Conservation (phyloP, 176 grass and related monocot genomes). For the Lolium perenne region DNA sequence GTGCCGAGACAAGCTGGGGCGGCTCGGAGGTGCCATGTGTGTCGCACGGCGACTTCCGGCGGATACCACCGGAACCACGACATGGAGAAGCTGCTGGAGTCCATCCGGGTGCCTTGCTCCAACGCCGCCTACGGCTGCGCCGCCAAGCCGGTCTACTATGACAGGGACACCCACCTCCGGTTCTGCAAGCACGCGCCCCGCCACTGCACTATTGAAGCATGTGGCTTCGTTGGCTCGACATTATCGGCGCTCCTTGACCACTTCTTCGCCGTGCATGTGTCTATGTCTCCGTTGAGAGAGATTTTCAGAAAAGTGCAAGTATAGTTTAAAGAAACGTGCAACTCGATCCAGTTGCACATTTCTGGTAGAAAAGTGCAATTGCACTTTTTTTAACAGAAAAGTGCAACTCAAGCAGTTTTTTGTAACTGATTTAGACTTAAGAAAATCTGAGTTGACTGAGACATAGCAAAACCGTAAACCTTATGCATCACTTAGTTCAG, state of each 20-base stretch:
- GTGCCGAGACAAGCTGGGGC: background rate
- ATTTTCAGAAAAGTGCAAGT: too few relatives aligned
- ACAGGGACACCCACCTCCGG: background rate
- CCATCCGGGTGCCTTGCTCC: slow-evolving; percentile 3
- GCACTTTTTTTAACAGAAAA: too few relatives aligned
- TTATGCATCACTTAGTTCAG: too few relatives aligned
- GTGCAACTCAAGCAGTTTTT: too few relatives aligned
- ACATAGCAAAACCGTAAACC: too few relatives aligned
- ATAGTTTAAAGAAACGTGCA: too few relatives aligned
- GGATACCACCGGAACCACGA: background rate
- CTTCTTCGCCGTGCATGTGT: too few relatives aligned
- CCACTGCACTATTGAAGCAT: background rate
- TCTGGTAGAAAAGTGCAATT: too few relatives aligned
- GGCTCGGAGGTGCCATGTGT: background rate
- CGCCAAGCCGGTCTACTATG: background rate
- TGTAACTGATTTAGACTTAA: too few relatives aligned
- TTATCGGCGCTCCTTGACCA: background rate
- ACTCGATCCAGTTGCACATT: too few relatives aligned
- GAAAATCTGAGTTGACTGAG: too few relatives aligned
- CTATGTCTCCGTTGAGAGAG: too few relatives aligned
- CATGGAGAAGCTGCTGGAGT: slow-evolving; percentile 5
- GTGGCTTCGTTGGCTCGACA: background rate
- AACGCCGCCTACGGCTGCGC: background rate
- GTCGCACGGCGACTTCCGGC: background rate
- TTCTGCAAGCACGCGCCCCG: background rate